phyloP scores from a whole-genome alignment of 345 rosid species.

The Aethionema arabicum region DNA sequence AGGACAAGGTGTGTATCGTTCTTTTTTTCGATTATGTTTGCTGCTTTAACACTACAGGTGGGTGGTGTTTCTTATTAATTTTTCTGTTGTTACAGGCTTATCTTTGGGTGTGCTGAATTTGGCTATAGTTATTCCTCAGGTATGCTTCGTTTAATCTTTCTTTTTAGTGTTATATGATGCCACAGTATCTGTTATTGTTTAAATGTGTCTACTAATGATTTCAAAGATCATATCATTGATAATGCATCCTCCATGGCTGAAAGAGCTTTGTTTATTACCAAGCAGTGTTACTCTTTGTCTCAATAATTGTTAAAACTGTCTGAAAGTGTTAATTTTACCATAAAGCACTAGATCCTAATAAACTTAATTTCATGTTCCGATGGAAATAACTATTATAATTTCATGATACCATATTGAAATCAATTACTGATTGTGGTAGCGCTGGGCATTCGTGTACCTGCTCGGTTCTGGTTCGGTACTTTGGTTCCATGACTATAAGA shows the following conservation, averaged over 20 bases:
- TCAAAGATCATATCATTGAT: neutral
- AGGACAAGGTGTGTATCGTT: slow-evolving; percentile 82
- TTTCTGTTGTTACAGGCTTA: slow-evolving; percentile 58
- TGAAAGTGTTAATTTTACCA: no score
- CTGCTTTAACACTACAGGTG: slow-evolving; percentile 15
- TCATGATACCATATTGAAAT: no score
- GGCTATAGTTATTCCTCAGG: slow-evolving; percentile 97
- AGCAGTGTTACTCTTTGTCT: no score
- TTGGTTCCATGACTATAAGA: no score
- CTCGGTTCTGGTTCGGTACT: no score
- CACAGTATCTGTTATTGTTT: neutral
- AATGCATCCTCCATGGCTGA: neutral
- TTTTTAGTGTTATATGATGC: neutral
- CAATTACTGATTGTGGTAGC: no score
- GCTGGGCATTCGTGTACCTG: no score
- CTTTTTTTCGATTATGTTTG: slow-evolving; percentile 19
- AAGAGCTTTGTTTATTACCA: neutral
- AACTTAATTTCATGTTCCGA: no score
- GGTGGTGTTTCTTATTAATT: slow-evolving; percentile 27
- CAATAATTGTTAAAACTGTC: no score
- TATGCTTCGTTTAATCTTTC: slow-evolving; percentile 27
- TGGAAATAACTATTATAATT: no score
- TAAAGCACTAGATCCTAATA: no score
- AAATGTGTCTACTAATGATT: neutral
- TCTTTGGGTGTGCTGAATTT: slow-evolving; percentile 94